Base-by-base conservation (phyloP, 805 yeast species). In the Ogataea angusta region DNA sequence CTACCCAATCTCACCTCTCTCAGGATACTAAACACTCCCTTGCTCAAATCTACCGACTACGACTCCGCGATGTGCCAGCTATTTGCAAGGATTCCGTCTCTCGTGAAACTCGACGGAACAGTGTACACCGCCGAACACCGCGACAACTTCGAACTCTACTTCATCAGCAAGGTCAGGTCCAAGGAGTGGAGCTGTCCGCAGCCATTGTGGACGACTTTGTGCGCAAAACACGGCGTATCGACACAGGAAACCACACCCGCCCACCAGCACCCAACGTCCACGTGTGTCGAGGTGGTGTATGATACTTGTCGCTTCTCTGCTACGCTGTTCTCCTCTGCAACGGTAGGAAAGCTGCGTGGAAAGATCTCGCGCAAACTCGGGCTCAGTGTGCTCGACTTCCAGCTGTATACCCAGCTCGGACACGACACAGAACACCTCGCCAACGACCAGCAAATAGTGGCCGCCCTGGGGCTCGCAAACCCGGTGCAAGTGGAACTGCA, bases 111-210 rank as follows among this genome's bases (percentile, higher is more conserved):
- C 10, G 80, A 89, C 53, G 95, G 95, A 1, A 69, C 79, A 0
- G 36, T 26, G 0, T 62, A 86, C 7, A 54, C 64, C 3, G 40
- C 32, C 0, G 68, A 61, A 2, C 84, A 80, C 35, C 67, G 88
- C 13, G 48, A 43, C 5, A 84, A 81, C 48, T 82, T 85, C 1
- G 95, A 88, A 56, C 56, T 85, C 4, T 86, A 74, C 54, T 79
- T 84, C 45, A 64, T 84, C 21, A 68, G 79, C 5, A 69, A 69
- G 45, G 75, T 84, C 0, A 54, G 52, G n/a, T 44, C 52, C 14
- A 53, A 54, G 6, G 55, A 60, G 5, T 49, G 65, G 36, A 30
- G 30, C 1, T 67, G 60, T 30, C 19, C 49, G 3, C n/a, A 24
- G 14, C 54, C 74, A 21, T 29, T 21, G 8, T 81, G 84, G 83